Base-by-base conservation (phyloP, 352 stramenopile genomes). In the Thalassiosira hispida region DNA sequence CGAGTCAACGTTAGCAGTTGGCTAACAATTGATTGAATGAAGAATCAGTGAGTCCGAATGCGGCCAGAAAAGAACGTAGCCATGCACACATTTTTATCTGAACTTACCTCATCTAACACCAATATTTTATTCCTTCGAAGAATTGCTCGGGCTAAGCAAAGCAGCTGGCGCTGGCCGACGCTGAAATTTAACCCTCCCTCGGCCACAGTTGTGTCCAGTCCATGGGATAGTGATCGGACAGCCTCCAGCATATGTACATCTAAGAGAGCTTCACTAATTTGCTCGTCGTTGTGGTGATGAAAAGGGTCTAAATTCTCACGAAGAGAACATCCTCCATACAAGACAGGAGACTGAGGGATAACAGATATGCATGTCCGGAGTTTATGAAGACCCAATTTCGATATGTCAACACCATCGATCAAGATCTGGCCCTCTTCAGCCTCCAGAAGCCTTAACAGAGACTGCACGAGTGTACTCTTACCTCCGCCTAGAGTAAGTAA, bases 101-200 rank as follows among this genome's bases (percentile, higher is more conserved):
- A 87, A 7, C 96, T 99, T 9, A 96, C 96, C 77, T 99, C 97
- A 66, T 99, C 97, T 76, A 99, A 95, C 11, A 99, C 72, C 20
- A 99, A 93, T 20, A 99, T 96, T 51, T 95, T 95, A 66, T 95
- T 94, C 57, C 95, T 90, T 40, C 93, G 91, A 25, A 98, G 63
- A 52, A 98, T 90, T 0, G 97, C 97, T 29, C 97, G 90, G 14
- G 95, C 95, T 53, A 99, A 94, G 77, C 96, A 99, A 7, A 99
- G 78, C 22, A 98, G 84, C 76, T 98, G 95, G 16, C 95, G 77
- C 88, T 98, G 94, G 18, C 97, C 97, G 12, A 98, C 94, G 25
- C 87, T 96, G 44, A 98, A 93, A 86, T 98, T 98, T 0, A 92
- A 91, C 5, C 96, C 96, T 51, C 92, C 91, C 75, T 98, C 95